A percentile compares a stretch with the other conserved stretches of the same genome.
phyloP scores from a whole-genome alignment of 352 stramenopile genomes.

The Saprolegnia diclina region DNA sequence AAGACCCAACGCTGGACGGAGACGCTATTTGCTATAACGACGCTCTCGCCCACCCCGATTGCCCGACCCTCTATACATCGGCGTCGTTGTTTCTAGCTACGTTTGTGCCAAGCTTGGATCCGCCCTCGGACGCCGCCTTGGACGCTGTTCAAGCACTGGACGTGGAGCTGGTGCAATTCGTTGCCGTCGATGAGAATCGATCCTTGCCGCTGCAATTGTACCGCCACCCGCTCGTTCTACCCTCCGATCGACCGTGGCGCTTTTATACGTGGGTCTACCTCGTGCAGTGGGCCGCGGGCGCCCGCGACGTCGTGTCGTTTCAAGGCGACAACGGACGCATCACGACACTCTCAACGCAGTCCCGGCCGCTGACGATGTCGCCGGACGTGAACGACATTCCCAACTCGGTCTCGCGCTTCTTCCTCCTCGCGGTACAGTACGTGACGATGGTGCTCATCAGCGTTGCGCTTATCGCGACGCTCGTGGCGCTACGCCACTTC shows the following conservation, averaged over 20 bases:
- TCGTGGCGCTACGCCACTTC: not conserved
- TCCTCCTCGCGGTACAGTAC: not conserved
- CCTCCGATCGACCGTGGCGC: not conserved
- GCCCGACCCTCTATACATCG: not conserved
- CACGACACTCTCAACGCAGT: slow-evolving; percentile 6
- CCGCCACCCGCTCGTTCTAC: not conserved
- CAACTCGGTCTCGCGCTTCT: slow-evolving; percentile 3
- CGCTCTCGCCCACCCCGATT: not conserved
- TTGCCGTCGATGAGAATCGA: not conserved
- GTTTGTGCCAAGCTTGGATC: not conserved
- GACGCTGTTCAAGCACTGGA: not conserved
- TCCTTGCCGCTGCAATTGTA: not conserved
- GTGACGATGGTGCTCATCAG: slow-evolving; percentile 3
- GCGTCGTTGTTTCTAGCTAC: not conserved
- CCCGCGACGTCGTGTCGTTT: slow-evolving; percentile 16
- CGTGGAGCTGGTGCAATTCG: slow-evolving; percentile 10
- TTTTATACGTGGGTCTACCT: slow-evolving; percentile 21
- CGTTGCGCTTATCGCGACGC: not conserved
- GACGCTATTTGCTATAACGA: not conserved
- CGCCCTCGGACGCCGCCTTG: not conserved
- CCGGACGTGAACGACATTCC: slow-evolving; percentile 3
- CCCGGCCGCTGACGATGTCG: not conserved
- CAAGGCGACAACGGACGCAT: slow-evolving; percentile 11
- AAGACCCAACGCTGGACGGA: not conserved
- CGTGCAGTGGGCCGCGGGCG: slow-evolving; percentile 10